Evolutionary conservation across 352 stramenopile genomes (phyloP), one percentile per base, ranked within the genome.

Genomic region (Phytophthora tubulina): DNA sequence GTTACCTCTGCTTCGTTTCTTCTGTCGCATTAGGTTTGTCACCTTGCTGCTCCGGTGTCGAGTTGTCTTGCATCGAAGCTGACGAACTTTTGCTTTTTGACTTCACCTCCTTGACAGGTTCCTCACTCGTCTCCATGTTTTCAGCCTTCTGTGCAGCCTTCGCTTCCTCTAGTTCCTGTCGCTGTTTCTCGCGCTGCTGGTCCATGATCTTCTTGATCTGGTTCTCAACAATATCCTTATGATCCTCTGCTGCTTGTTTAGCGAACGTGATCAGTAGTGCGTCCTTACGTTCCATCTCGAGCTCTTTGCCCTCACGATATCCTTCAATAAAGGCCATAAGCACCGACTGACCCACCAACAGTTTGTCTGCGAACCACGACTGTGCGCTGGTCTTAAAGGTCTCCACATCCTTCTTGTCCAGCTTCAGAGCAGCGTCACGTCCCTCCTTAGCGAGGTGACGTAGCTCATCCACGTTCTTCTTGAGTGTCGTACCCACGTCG

Each of bases 361-460:
- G 76, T 55, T 96, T 96, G 77, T 96, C 89, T 2, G 85, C 84
- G 17, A 94, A 78, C 89, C 89, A 96, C 59, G 81, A 89, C 67
- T 96, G 86, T 38, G 77, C 76, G 1, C 88, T 86, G 3, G 42
- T 49, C 69, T 93, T 93, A 30, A 90, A 74, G 0, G 64, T 73
- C 0, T 94, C 80, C 0, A 96, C 55, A 38, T 96, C 88, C 49
- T 87, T 58, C 27, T 74, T 80, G 7, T 95, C 85, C 36, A 95
- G 61, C 6, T 65, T 54, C 10, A 95, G 62, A 8, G 86, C 86
- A 3, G 80, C 82, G 38, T 94, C 80, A 31, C 85, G 72, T 3
- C 86, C 79, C 0, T 76, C 79, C 65, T 92, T 88, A 17, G 80
- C 85, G 5, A 94, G 74, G 31, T 89, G 76, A 39, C 77, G 73